Evolutionary conservation across 345 rosid species (phyloP).

Genomic region (Salix brachista): DNA sequence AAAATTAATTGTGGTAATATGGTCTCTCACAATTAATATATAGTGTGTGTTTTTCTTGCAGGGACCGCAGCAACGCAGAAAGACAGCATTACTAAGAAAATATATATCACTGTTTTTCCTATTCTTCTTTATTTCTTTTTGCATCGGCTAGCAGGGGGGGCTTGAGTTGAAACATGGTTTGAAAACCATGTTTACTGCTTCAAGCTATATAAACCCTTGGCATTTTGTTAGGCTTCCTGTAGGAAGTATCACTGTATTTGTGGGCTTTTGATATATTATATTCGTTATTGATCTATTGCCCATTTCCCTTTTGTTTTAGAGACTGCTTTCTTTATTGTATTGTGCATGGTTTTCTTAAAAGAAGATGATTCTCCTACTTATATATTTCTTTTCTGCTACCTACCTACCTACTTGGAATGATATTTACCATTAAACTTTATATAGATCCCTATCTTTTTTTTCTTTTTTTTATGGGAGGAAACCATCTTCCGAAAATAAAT

Average conservation of each 20-base stretch:
- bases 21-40: not conserved
- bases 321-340: slow-evolving; percentile 44
- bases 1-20: not conserved
- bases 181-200: not conserved
- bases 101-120: not conserved
- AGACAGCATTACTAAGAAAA: slow-evolving; percentile 3
- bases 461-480: no score
- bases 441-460: no score
- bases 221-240: slow-evolving; percentile 19
- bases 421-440: not conserved
- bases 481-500: no score
- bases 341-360: slow-evolving; percentile 65
- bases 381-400: slow-evolving; percentile 13
- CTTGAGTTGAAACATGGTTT: slow-evolving; percentile 23
- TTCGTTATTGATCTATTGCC: slow-evolving; percentile 11
- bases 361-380: slow-evolving; percentile 48
- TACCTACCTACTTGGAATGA: slow-evolving; percentile 21
- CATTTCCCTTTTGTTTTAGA: slow-evolving; percentile 19
- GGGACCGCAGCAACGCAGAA: slow-evolving; percentile 13
- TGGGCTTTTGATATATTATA: slow-evolving; percentile 6
- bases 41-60: not conserved
- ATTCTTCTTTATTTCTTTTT: slow-evolving; percentile 15
- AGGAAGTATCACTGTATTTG: slow-evolving; percentile 7
- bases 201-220: slow-evolving; percentile 8
- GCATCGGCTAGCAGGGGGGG: slow-evolving; percentile 16